Base-by-base conservation (phyloP, 179 eudicot genomes). In the Monotropa hypopitys region DNA sequence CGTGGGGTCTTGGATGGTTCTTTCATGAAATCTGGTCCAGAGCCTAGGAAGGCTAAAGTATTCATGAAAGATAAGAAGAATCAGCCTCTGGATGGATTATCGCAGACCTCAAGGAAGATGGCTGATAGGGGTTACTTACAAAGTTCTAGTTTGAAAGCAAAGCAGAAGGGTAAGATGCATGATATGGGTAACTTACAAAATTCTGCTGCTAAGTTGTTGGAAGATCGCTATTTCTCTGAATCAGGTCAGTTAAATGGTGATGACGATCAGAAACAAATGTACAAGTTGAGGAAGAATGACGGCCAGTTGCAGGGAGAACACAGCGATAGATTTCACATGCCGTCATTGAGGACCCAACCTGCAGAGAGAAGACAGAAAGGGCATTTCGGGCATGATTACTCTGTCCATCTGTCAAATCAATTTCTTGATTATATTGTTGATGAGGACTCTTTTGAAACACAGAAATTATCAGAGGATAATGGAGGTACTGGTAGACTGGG, bases 341-440 rank as follows among this genome's bases (percentile, higher is more conserved):
- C 90, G 51, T 63, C 84, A 76, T 35, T 82, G 77, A 89, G 80
- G 56, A 73, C 86, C 57, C 78, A 79, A 43, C 78, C 78, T 32
- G 42, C 73, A 59, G 87, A 86, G 53, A 87, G 85, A 79, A 91
- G 87, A 83, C 87, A 79, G 69, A 89, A 76, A 81, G 92, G 87
- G 76, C 85, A 87, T 66, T 71, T 56, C 72, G 79, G 84, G 59
- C 81, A 59, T 84, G 88, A 85, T 38, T 77, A 83, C 73, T 73
- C 84, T 73, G 71, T 78, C 54, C 83, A 63, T 81, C 87, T 73
- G 74, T 72, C 90, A 28, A 85, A 78, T 40, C 76, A 85, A 77
- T 21, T 84, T 80, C 87, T 78, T 35, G 88, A 80, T 28, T 75
- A 78, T 73, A n/a, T 28, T 70, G 33, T 77, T 70, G 93, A 86